Base-by-base conservation (phyloP, 441 rosid genomes). In the Pelargonium myrrhifolium region DNA sequence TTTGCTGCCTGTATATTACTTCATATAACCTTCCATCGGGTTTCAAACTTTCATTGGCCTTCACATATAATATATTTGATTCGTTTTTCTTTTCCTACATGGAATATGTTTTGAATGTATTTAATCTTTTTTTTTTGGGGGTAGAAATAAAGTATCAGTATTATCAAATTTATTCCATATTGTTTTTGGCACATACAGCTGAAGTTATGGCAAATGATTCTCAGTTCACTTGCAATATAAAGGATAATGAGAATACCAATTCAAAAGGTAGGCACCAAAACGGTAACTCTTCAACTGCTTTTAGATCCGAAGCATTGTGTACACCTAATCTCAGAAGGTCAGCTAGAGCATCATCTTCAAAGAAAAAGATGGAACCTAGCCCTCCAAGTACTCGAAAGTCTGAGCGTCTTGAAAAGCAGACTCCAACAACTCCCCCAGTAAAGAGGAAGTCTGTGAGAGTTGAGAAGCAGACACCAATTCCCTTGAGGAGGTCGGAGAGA, bases 401-500 rank as follows among this genome's bases (percentile, higher is more conserved):
- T 0, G 90, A 73, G 73, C 78, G 84, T n/a, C 74, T 81, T 22
- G 88, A 80, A 77, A 84, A 81, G 79, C 80, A 37, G 47, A 68
- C 80, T 15, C 76, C 73, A 64, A 14, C 77, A 65, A 73, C 85
- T 72, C 75, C 82, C 68, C 72, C 84, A 43, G 78, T 43, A 42
- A 65, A 68, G 35, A 78, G 73, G 76, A 81, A 74, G 66, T 77
- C 80, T 9, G 79, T 71, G 71, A 78, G 72, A 73, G 71, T 65
- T 53, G 87, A 83, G 81, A 81, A 79, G 79, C 77, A 72, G 56
- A 51, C 65, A 1, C 56, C 71, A 8, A 76, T 79, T 82, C 79
- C 90, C 65, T 71, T 82, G 76, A 83, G 83, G 77, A 86, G 92
- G 83, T 83, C 90, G 2, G 72, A 74, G 72, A 84, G 87, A 80